Percentiles rank a stretch among this genome's conserved stretches.
Evolutionary conservation across 192 early-diverging fungal species (phyloP).

Genomic region (Haplosporangium gracile): DNA sequence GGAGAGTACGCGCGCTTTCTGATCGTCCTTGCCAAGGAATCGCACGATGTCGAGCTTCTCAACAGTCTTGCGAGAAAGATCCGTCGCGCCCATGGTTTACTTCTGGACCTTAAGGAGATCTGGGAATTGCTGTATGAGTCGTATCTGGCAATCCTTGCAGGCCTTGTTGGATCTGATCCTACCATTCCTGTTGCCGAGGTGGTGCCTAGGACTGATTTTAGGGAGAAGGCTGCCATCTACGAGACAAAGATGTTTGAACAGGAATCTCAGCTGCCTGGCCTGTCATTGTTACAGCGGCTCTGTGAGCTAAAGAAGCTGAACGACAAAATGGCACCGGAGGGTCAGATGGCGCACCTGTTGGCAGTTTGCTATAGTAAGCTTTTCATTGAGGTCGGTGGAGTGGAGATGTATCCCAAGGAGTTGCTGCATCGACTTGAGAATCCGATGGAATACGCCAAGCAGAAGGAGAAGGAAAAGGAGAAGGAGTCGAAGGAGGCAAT

Average conservation of each 20-base stretch:
- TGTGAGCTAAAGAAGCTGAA: slow-evolving; percentile 52
- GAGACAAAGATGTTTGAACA: slow-evolving; percentile 54
- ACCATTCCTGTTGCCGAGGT: slow-evolving; percentile 40
- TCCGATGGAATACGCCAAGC: neutral
- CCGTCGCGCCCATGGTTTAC: slow-evolving; percentile 61
- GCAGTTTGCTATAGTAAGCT: slow-evolving; percentile 51
- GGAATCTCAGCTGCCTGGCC: slow-evolving; percentile 17
- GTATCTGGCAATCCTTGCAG: slow-evolving; percentile 57
- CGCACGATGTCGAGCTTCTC: slow-evolving; percentile 69
- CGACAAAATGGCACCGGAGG: slow-evolving; percentile 51
- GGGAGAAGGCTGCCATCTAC: slow-evolving; percentile 46
- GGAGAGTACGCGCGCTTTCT: slow-evolving; percentile 76
- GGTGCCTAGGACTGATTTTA: slow-evolving; percentile 47
- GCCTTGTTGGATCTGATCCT: slow-evolving; percentile 40
- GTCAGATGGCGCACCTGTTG: slow-evolving; percentile 42
- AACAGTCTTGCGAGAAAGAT: slow-evolving; percentile 69
- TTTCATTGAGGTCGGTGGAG: slow-evolving; percentile 50
- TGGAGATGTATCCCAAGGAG: slow-evolving; percentile 50
- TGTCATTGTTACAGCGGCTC: slow-evolving; percentile 35
- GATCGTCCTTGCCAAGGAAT: slow-evolving; percentile 69
- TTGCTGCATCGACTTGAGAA: slow-evolving; percentile 30
- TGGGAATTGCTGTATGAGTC: slow-evolving; percentile 63
- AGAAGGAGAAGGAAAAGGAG: neutral
- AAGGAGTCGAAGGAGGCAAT: no score
- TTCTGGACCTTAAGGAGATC: slow-evolving; percentile 68